phyloP scores from a whole-genome alignment of 306 rosid species.

The Inga laurina region DNA sequence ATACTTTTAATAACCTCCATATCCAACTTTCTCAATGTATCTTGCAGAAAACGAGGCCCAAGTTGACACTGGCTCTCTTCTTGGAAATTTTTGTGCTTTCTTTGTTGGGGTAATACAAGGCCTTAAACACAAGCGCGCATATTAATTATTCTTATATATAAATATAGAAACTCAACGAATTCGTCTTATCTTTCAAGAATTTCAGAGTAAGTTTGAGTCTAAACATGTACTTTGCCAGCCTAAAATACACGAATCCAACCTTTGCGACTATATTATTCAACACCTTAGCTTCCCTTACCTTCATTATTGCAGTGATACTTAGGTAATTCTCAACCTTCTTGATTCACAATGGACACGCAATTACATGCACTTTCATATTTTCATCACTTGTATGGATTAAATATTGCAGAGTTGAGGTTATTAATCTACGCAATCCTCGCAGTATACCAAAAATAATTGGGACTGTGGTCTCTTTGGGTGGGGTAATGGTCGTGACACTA shows the following conservation, averaged over 20 bases:
- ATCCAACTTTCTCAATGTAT: background rate
- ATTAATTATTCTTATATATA: background rate
- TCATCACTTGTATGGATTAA: too few species aligned
- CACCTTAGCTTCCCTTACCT: slow-evolving; percentile 57
- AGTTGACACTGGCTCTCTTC: slow-evolving; percentile 46
- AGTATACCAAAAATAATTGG: too few species aligned
- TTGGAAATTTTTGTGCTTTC: slow-evolving; percentile 62
- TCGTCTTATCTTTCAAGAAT: background rate
- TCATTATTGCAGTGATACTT: slow-evolving; percentile 47
- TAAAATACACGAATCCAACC: slow-evolving; percentile 60
- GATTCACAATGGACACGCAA: too few species aligned
- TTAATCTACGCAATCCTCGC: too few species aligned
- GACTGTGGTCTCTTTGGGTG: too few species aligned
- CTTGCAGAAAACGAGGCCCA: slow-evolving; percentile 53
- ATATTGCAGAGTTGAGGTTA: slow-evolving; percentile 42
- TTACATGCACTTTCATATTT: too few species aligned
- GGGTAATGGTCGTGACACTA: slow-evolving; percentile 48
- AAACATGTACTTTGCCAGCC: background rate
- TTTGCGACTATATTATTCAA: slow-evolving; percentile 50
- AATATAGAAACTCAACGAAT: background rate
- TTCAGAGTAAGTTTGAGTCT: slow-evolving; percentile 51
- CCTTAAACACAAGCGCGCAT: background rate
- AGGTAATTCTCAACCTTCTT: slow-evolving; percentile 29
- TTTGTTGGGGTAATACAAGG: slow-evolving; percentile 48
- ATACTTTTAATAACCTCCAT: too few species aligned